Evolutionary conservation across 2,329 filamentous ascomycete genomes (phyloP).

Genomic region (Paracorniculantispora psalliotae): DNA sequence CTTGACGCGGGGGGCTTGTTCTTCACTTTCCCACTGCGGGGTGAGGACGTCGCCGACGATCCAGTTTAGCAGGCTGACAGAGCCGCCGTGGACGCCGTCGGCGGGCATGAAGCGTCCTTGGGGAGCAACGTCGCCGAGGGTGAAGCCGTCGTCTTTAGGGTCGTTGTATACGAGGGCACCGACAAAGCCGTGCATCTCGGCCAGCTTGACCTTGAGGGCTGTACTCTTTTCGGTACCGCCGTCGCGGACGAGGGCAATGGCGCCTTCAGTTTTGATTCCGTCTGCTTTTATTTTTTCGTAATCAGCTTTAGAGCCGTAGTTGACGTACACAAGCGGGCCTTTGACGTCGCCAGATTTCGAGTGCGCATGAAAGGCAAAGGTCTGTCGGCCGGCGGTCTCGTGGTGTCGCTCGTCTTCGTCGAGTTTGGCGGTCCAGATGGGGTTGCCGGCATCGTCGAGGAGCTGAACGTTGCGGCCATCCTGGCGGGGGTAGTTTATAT

Average conservation of each 20-base stretch:
- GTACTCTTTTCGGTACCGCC: slow-evolving; percentile 68
- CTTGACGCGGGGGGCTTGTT: slow-evolving; percentile 59
- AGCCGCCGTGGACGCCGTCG: slow-evolving; percentile 77
- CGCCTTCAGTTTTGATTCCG: slow-evolving; percentile 69
- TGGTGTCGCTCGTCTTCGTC: slow-evolving; percentile 71
- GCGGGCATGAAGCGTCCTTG: slow-evolving; percentile 74
- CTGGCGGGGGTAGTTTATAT: slow-evolving; percentile 81
- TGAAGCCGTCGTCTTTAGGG: slow-evolving; percentile 76
- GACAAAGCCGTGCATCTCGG: slow-evolving; percentile 76
- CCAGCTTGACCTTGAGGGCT: slow-evolving; percentile 82
- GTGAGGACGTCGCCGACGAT: slow-evolving; percentile 88
- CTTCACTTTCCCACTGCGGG: slow-evolving; percentile 74
- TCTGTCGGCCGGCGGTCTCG: slow-evolving; percentile 61
- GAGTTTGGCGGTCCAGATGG: slow-evolving; percentile 72
- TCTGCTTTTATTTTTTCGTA: slow-evolving; percentile 67
- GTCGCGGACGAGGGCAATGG: slow-evolving; percentile 80
- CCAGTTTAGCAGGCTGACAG: slow-evolving; percentile 76
- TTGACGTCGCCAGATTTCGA: slow-evolving; percentile 82
- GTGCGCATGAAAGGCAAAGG: slow-evolving; percentile 79
- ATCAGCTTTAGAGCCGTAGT: slow-evolving; percentile 82
- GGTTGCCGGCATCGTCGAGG: slow-evolving; percentile 59
- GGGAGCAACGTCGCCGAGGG: slow-evolving; percentile 67
- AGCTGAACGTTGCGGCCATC: slow-evolving; percentile 79
- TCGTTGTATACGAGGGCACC: slow-evolving; percentile 94
- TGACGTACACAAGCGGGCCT: slow-evolving; percentile 84